Conservation (phyloP, 2,329 filamentous ascomycete species). For the Fusarium sp. region DNA sequence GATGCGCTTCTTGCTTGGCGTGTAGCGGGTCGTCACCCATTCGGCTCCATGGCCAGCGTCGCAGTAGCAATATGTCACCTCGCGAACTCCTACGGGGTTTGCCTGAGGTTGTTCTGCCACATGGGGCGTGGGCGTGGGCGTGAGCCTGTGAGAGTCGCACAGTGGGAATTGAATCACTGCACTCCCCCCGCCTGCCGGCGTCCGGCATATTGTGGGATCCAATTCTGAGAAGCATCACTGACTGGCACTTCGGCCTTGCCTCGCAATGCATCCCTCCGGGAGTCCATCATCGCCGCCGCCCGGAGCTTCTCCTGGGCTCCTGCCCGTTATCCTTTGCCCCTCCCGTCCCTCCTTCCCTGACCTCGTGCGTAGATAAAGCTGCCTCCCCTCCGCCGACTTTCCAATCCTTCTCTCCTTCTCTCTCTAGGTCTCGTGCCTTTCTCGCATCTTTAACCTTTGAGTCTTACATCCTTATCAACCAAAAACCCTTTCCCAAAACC, state of each 20-base stretch:
- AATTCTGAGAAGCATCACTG: conserved; percentile 26
- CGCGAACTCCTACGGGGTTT: background rate
- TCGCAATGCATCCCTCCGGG: conserved; percentile 9
- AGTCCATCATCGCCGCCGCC: conserved; percentile 9
- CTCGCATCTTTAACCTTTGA: conserved; percentile 34
- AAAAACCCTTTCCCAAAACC: conserved; percentile 12
- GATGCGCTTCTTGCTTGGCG: background rate
- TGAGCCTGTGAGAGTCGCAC: conserved; percentile 7
- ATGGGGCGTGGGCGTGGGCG: too few relatives aligned
- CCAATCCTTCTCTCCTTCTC: conserved; percentile 24
- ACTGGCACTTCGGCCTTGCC: conserved; percentile 10
- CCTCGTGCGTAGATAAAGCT: conserved; percentile 42
- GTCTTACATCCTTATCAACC: conserved; percentile 8
- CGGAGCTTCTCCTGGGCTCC: conserved; percentile 7
- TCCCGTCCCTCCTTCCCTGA: conserved; percentile 29
- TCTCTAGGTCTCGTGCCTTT: conserved; percentile 43
- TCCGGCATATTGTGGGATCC: conserved; percentile 19
- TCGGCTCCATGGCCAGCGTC: background rate
- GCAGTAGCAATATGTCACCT: background rate
- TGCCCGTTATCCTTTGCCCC: conserved; percentile 24
- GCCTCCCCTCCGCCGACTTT: conserved; percentile 23
- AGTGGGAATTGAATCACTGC: conserved; percentile 29
- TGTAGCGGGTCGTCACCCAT: background rate
- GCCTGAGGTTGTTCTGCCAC: too few relatives aligned
- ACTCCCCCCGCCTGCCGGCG: conserved; percentile 13